Conservation (phyloP, 2,329 filamentous ascomycete species). For the Chrysosporium queenslandicum region DNA sequence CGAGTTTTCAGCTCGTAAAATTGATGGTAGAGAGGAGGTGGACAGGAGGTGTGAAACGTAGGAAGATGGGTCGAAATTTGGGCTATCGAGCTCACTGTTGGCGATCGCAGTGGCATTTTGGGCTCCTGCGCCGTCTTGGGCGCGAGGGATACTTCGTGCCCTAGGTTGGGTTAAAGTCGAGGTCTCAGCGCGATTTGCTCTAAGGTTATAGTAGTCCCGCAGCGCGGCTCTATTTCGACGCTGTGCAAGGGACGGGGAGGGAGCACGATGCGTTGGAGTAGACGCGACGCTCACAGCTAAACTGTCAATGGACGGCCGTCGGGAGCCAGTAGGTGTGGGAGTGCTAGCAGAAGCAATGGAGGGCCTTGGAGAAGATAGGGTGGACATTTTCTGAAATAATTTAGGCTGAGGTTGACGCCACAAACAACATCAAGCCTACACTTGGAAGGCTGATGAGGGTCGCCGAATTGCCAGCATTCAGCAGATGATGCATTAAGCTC, state of each 20-base stretch:
- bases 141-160: constrained; percentile 30
- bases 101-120: constrained; percentile 24
- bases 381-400: constrained; percentile 40
- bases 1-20: constrained; percentile 38
- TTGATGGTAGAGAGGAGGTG: constrained; percentile 34
- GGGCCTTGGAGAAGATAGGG: constrained; percentile 49
- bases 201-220: constrained; percentile 89
- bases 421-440: no score
- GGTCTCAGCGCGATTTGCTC: constrained; percentile 36
- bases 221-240: constrained; percentile 73
- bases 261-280: constrained; percentile 33
- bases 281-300: constrained; percentile 31
- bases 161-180: constrained; percentile 22
- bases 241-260: constrained; percentile 29
- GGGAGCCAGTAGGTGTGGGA: constrained; percentile 61
- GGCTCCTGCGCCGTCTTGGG: constrained; percentile 35
- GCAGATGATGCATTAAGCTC: neutral
- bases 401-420: neutral
- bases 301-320: constrained; percentile 61
- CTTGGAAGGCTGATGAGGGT: no score
- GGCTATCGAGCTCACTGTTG: constrained; percentile 57
- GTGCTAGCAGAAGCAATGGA: constrained; percentile 50
- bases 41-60: constrained; percentile 38
- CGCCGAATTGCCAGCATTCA: neutral
- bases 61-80: constrained; percentile 60